phyloP scores from a whole-genome alignment of 495 filamentous ascomycete species.

The Trichocladium uniseriatum region DNA sequence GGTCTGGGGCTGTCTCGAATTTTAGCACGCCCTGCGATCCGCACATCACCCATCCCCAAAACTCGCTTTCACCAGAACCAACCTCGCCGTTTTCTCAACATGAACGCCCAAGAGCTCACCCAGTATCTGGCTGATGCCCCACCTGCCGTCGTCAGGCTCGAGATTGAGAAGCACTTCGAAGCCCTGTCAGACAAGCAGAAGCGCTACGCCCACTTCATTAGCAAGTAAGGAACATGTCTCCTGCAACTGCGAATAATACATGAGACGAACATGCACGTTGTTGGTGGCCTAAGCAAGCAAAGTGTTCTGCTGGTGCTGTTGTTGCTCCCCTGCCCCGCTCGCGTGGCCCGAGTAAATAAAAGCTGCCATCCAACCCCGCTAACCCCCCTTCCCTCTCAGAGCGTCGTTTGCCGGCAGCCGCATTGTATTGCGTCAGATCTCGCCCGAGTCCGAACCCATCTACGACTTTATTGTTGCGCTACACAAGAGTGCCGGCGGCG shows the following conservation, averaged over 20 bases:
- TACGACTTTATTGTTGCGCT: slow-evolving; percentile 84
- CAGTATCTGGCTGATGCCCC: slow-evolving; percentile 87
- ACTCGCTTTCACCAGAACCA: not conserved
- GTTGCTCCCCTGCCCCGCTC: not conserved
- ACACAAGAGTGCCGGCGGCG: slow-evolving; percentile 60
- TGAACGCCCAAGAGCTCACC: slow-evolving; percentile 46
- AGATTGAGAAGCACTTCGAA: slow-evolving; percentile 84
- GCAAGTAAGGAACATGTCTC: slow-evolving; percentile 45
- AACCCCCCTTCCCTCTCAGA: slow-evolving; percentile 35
- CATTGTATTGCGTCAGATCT: slow-evolving; percentile 79
- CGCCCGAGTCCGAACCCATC: slow-evolving; percentile 81
- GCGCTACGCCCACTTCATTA: slow-evolving; percentile 88
- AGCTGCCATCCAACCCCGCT: not conserved
- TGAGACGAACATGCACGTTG: slow-evolving; percentile 65
- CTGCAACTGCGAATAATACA: no score
- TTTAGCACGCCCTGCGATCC: not conserved
- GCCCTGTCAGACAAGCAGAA: slow-evolving; percentile 68
- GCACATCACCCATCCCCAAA: slow-evolving; percentile 1
- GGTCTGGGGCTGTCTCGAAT: slow-evolving; percentile 7
- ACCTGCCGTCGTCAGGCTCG: slow-evolving; percentile 73
- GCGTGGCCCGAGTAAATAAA: not conserved
- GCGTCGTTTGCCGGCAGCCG: slow-evolving; percentile 78
- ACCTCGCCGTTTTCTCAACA: slow-evolving; percentile 15
- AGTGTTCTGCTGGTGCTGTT: not conserved
- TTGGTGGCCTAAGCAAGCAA: slow-evolving; percentile 56